Percentiles rank a stretch among this genome's conserved stretches.
Evolutionary conservation across 441 rosid genomes (phyloP).

Genomic region (Euphorbia corollata): DNA sequence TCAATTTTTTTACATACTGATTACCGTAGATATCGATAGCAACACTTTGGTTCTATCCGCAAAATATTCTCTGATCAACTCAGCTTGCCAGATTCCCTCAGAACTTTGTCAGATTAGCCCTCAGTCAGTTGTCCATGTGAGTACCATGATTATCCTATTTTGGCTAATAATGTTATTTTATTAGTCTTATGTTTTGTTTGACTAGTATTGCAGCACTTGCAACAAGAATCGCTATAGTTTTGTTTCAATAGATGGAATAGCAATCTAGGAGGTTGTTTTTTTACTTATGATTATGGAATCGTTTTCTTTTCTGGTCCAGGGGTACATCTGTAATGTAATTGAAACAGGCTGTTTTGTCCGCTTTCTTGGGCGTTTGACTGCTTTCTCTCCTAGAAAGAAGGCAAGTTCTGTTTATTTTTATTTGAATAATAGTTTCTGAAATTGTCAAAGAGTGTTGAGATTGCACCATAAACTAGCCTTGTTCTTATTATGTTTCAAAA

Average conservation of each 20-base stretch:
- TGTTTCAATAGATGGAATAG: not conserved
- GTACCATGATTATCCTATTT: conserved; percentile 22
- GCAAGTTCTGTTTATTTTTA: conserved; percentile 28
- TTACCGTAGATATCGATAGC: conserved; percentile 64
- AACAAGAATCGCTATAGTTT: not conserved
- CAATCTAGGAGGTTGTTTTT: not conserved
- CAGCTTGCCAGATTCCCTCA: conserved; percentile 65
- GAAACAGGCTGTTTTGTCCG: conserved; percentile 96
- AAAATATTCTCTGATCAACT: conserved; percentile 67
- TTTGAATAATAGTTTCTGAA: not conserved
- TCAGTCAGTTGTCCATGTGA: conserved; percentile 66
- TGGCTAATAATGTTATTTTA: not conserved
- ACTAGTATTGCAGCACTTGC: not conserved
- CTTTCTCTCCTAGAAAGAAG: conserved; percentile 87
- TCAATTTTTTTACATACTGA: conserved; percentile 13
- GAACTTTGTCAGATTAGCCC: conserved; percentile 54
- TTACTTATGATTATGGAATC: conserved; percentile 10
- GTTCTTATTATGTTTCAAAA: not conserved
- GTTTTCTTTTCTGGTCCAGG: conserved; percentile 44
- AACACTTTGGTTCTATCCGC: conserved; percentile 71
- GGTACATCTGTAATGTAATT: conserved; percentile 82
- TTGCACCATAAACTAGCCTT: not conserved
- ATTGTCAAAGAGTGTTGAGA: not conserved
- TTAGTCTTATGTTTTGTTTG: not conserved
- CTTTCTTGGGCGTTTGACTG: conserved; percentile 92